Evolutionary conservation across 2,329 filamentous ascomycete genomes (phyloP), one percentile per base, ranked within the genome.

Genomic region (Oidium heveae): DNA sequence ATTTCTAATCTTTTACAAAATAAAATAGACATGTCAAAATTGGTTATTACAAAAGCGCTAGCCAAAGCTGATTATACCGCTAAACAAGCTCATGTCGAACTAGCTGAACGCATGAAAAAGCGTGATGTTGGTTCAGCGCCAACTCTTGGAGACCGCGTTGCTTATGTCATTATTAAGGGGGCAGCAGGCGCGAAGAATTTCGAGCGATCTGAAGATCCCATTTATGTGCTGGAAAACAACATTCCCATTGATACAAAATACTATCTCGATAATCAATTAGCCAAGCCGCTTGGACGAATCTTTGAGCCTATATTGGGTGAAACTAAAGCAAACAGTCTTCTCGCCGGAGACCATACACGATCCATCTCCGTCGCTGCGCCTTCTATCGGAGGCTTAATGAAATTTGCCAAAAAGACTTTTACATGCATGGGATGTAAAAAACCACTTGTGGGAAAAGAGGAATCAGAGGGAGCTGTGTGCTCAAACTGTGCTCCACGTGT

Each of bases 341-440:
- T 98, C 33, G 87, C 84, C 4, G 91, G 91, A 57, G 91, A 88
- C 61, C 91, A 98, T 68, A 98, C 91, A 9, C 83, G 91, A n/a
- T 79, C 84, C 51, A 94, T 98, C 59, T 84, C 86, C 0, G 86
- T 96, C 24, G 88, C 89, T 2, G 91, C 86, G 20, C 89, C 93
- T 0, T 84, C 84, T 0, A 77, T 94, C 58, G 91, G 91, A 55
- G 91, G 91, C 0, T 72, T 98, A 59, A 98, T 98, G 91, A 95
- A 94, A 69, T 98, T 96, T 65, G 77, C 91, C 36, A 95, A 94
- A 71, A 95, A 94, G 72, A 98, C 91, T 2, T 81, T 88, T 69
- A 96, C 91, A 0, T 98, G 91, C 67, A 94, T 98, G 84, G 91
- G 88, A 3, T 98, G 91, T 77, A 98, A 96, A 75, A 95, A 95